phyloP scores from a whole-genome alignment of 208 protist species.

The Crithidia fasciculata region DNA sequence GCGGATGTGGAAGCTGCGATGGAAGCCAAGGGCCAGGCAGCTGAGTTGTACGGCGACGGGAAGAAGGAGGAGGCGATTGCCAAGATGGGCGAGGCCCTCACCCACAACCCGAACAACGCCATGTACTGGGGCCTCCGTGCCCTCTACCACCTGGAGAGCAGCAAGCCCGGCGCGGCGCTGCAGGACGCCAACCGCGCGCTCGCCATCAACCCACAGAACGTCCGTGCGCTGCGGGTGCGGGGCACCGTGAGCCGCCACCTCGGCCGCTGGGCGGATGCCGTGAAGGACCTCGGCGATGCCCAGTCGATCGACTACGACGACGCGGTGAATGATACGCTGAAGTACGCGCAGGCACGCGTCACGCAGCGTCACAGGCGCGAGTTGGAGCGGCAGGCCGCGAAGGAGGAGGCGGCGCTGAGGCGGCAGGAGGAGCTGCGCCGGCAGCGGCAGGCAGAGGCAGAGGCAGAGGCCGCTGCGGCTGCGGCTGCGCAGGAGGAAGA shows the following conservation, averaged over 20 bases:
- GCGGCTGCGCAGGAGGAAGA: slow-evolving; percentile 22
- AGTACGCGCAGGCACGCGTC: slow-evolving; percentile 51
- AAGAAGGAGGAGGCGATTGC: slow-evolving; percentile 56
- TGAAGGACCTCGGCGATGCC: slow-evolving; percentile 71
- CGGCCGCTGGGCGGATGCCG: slow-evolving; percentile 66
- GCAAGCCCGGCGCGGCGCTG: slow-evolving; percentile 57
- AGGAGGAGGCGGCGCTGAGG: slow-evolving; percentile 40
- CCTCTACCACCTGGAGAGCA: slow-evolving; percentile 60
- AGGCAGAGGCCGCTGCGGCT: slow-evolving; percentile 38
- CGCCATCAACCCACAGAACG: slow-evolving; percentile 69
- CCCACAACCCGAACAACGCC: slow-evolving; percentile 60
- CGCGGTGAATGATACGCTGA: slow-evolving; percentile 42
- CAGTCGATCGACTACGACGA: slow-evolving; percentile 86
- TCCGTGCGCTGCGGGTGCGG: slow-evolving; percentile 74
- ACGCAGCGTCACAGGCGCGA: slow-evolving; percentile 41
- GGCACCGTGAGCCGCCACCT: slow-evolving; percentile 74
- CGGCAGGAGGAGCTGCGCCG: slow-evolving; percentile 45
- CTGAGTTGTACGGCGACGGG: slow-evolving; percentile 51
- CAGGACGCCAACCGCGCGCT: slow-evolving; percentile 70
- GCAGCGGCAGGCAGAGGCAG: slow-evolving; percentile 51
- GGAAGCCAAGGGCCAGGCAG: slow-evolving; percentile 64
- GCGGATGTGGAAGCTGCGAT: slow-evolving; percentile 63
- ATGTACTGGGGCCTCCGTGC: slow-evolving; percentile 82
- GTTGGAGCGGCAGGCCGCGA: slow-evolving; percentile 42
- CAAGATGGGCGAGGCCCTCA: slow-evolving; percentile 66